Evolutionary conservation across 2,329 filamentous ascomycete genomes (phyloP), one percentile per base, ranked within the genome.

Genomic region (Cytospora schulzeri): DNA sequence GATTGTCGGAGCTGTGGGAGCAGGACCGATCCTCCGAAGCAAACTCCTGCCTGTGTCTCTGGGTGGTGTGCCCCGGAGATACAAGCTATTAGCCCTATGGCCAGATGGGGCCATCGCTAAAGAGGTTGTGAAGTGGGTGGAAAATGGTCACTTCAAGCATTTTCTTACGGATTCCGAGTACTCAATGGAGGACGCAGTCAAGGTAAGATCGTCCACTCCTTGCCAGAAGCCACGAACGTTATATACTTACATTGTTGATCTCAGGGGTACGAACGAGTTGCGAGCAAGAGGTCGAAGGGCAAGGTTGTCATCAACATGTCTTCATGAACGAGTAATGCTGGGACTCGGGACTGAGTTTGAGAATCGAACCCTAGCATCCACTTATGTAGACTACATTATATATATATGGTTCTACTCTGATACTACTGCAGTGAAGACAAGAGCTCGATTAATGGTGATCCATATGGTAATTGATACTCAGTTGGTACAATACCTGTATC

Each of bases 101-200:
- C 74, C 75, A 1, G 68, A 70, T 2, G 75, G 72, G 0, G 61
- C 53, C 9, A 70, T 58, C 1, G 75, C 73, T 2, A 70, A 68
- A 29, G 66, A 71, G 38, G 72, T 72, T 17, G 72, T 70, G 0
- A 62, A 61, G 35, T 73, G 69, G 71, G 68, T 73, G 1, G 69
- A 70, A 8, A 67, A 71, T 8, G 75, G 75, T 3, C 54, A 68
- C 1, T 64, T 76, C 33, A 69, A 65, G 51, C 57, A 73, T 33
- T 69, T 73, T 48, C 65, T 69, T 6, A 69, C 76, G 14, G 76
- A 77, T 57, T 71, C 71, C 1, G 74, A 73, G 57, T 76, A 69
- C 29, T 45, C 60, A 4, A 69, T 77, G 67, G 70, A 70, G n/a
- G 70, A 75, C 15, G 72, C 63, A 1, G 59, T 71, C 14, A 57